Evolutionary conservation across 1,139 yeast species (phyloP).

Genomic region (Magnusiomyces fungicola): DNA sequence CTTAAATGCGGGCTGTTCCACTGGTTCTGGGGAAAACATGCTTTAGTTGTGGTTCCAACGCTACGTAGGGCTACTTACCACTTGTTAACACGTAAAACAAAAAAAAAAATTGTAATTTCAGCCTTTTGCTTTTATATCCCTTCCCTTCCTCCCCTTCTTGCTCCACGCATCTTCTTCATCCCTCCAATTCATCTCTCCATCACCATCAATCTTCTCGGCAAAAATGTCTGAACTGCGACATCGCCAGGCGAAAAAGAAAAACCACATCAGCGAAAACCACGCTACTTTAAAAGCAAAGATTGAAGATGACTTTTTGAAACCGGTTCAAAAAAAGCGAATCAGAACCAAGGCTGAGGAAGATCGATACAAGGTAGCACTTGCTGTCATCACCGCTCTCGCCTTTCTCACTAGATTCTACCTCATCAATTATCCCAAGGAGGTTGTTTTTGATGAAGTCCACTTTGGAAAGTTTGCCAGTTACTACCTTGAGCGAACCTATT

Average conservation of each 20-base stretch:
- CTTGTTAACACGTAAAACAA: too few relatives aligned
- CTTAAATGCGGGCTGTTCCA: too few relatives aligned
- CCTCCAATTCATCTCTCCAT: background rate
- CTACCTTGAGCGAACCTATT: conserved; percentile 29
- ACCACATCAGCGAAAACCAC: too few relatives aligned
- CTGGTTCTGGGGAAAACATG: too few relatives aligned
- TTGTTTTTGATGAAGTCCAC: conserved; percentile 97
- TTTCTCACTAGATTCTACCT: conserved; percentile 63
- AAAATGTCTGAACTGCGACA: conserved; percentile 17
- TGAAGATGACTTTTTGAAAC: conserved; percentile 8
- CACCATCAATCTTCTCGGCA: background rate
- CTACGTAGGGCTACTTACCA: too few relatives aligned
- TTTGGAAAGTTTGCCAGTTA: conserved; percentile 88
- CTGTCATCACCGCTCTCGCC: conserved; percentile 55
- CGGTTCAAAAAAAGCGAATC: background rate
- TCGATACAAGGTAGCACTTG: conserved; percentile 12
- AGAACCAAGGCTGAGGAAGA: background rate
- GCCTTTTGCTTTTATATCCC: too few relatives aligned
- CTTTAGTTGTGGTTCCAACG: too few relatives aligned
- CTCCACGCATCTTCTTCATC: background rate
- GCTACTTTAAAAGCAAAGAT: conserved; percentile 5
- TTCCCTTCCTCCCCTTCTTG: background rate
- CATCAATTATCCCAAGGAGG: conserved; percentile 70
- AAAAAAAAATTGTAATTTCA: background rate
- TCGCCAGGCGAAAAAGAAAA: conserved; percentile 15